Evolutionary conservation across 495 filamentous ascomycete species (phyloP), one percentile per base, ranked within the genome.

Genomic region (Penicillium atrosanguineum): DNA sequence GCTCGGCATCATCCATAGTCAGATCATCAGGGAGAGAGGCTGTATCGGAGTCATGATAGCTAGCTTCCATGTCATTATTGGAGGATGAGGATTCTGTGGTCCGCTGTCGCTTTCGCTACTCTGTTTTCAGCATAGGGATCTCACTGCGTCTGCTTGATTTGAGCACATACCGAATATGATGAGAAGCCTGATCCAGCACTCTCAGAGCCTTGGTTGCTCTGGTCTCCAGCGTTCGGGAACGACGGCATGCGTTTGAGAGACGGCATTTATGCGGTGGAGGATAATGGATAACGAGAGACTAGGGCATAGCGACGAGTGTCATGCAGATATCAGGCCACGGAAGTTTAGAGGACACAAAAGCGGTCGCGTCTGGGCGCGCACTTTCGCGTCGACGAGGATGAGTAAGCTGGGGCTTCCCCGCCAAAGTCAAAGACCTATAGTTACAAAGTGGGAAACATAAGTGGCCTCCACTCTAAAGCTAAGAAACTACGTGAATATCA

Each of bases 231-330:
- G 36, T 79, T 75, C n/a, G 68, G 43, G 39, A 57, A 61, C 29
- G 63, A 63, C 50, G 79, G 76, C 21, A 65, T 57, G 50, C 83
- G 78, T 61, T 85, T 85, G 34, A 69, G 48, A 7, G 70, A 62
- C 16, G 71, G 63, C 73, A 79, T 58, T 41, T 62, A 49, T 55
- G 68, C 15, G 7, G 26, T 3, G 29, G 26, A 37, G 8, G 16
- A 3, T 25, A 28, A 7, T 21, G 18, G 20, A 50, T 21, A 34
- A 7, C 25, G 28, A 43, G 31, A 8, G 21, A 18, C 36, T 47
- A 57, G 34, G 44, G 23, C 47, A 52, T 56, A 16, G 42, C 19
- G 19, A 51, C 12, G 12, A 38, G 47, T 46, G 51, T 47, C 53
- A 29, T 18, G 5, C 11, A 47, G 46, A 19, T 38, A 29, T 34